These are phyloP conservation scores for Sugiyamaella americana DNA, from an alignment of 805 yeast genomes.

Conservation along the genomic window DNA sequence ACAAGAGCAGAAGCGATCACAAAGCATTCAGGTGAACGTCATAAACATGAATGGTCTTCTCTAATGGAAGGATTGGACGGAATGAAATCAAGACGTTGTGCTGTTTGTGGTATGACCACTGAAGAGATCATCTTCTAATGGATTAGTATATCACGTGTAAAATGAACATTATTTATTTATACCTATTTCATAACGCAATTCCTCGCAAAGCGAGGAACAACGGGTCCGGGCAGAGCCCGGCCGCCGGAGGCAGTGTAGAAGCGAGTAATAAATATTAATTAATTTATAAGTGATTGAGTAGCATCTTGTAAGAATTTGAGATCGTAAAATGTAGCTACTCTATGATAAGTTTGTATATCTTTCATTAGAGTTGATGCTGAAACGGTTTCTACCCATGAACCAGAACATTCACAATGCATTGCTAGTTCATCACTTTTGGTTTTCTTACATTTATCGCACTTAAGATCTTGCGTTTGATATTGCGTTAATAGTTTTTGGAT, in stretches of 20 bases:
- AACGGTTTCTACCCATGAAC: slow-evolving; percentile 64
- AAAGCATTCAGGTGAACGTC: slow-evolving; percentile 44
- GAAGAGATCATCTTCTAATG: slow-evolving; percentile 60
- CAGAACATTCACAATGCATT: slow-evolving; percentile 80
- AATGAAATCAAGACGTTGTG: slow-evolving; percentile 55
- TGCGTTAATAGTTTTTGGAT: slow-evolving; percentile 49
- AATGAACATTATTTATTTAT: slow-evolving; percentile 11
- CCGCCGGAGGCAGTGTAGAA: no score
- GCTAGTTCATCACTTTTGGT: slow-evolving; percentile 65
- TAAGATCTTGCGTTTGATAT: slow-evolving; percentile 73
- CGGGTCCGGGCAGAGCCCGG: no score
- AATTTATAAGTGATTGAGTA: not conserved
- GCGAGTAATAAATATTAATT: not conserved
- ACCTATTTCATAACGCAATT: not conserved
- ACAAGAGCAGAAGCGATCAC: slow-evolving; percentile 89
- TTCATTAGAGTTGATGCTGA: slow-evolving; percentile 40
- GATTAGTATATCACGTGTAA: not conserved
- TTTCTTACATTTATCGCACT: slow-evolving; percentile 69
- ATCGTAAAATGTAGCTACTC: slow-evolving; percentile 55
- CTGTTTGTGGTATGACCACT: slow-evolving; percentile 75
- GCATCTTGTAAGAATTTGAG: slow-evolving; percentile 47
- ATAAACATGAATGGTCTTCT: slow-evolving; percentile 40
- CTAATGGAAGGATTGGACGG: slow-evolving; percentile 30
- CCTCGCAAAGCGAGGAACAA: no score
- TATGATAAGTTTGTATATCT: slow-evolving; percentile 45